Conservation (phyloP, 208 protist species). For the Herpetomonas tarakana region DNA sequence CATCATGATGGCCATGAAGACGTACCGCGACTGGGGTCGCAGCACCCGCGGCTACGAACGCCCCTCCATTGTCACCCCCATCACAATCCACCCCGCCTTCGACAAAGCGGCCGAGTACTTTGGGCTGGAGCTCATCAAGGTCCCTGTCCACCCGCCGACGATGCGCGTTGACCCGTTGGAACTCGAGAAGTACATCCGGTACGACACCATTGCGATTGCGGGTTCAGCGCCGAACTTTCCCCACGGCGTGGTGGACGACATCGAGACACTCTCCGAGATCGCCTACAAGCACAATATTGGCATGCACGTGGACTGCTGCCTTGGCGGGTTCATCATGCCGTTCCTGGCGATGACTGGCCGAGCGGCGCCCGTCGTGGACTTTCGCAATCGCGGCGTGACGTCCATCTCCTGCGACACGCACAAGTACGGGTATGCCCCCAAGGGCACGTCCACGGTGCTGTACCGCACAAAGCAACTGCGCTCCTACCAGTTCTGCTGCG, state of each 20-base stretch:
- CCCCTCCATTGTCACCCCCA: conserved; percentile 91
- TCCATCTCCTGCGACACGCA: conserved; percentile 98
- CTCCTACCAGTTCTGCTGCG: conserved; percentile 94
- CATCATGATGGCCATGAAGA: conserved; percentile 97
- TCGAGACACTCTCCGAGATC: conserved; percentile 85
- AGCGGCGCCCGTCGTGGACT: conserved; percentile 92
- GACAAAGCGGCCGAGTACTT: conserved; percentile 98
- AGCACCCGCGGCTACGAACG: conserved; percentile 76
- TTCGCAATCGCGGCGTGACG: conserved; percentile 95
- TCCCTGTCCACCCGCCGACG: conserved; percentile 80
- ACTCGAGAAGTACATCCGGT: conserved; percentile 90
- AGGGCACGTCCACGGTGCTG: conserved; percentile 96
- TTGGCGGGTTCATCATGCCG: conserved; percentile 97
- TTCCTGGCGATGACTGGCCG: conserved; percentile 94
- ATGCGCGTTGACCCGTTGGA: conserved; percentile 74
- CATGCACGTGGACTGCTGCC: conserved; percentile 98
- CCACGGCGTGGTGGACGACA: conserved; percentile 94
- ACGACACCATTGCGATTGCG: conserved; percentile 95
- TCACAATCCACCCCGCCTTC: conserved; percentile 97
- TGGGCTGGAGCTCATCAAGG: conserved; percentile 92
- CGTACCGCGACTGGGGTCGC: conserved; percentile 94
- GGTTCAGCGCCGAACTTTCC: conserved; percentile 95
- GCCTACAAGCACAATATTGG: conserved; percentile 88
- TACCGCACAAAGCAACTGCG: conserved; percentile 89
- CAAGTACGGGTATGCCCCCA: conserved; percentile 99